Percentiles rank a stretch among this genome's conserved stretches.
Conservation (phyloP, 2,329 filamentous ascomycete species). For the Monosporascus ibericus region DNA sequence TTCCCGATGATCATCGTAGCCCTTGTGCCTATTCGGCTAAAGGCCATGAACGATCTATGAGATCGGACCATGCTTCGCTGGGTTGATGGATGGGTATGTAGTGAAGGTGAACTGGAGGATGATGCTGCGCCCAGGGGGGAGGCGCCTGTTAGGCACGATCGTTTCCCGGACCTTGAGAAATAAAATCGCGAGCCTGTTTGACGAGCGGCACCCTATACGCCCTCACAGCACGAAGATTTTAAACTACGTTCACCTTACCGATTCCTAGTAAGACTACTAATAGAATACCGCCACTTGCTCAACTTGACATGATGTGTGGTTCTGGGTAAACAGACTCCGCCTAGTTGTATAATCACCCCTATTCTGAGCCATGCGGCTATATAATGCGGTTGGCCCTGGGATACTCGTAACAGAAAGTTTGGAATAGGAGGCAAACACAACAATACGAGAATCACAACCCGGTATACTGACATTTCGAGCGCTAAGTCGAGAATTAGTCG, state of each 20-base stretch:
- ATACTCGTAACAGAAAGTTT: neutral
- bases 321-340: neutral
- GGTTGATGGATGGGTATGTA: conserved; percentile 43
- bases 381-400: too few species aligned
- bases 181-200: neutral
- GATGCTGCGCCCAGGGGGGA: conserved; percentile 13
- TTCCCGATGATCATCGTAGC: conserved; percentile 60
- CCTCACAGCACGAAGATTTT: neutral
- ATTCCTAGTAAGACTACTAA: neutral
- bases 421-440: neutral
- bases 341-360: neutral
- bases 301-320: neutral
- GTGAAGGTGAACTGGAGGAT: conserved; percentile 48
- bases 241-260: neutral
- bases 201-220: neutral
- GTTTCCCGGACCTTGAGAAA: neutral
- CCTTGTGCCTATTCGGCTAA: conserved; percentile 55
- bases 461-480: neutral
- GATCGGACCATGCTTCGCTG: conserved; percentile 45
- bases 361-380: neutral
- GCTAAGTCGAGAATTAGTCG: neutral
- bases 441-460: neutral
- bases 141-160: neutral
- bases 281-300: neutral
- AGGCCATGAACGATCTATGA: conserved; percentile 57